A percentile compares a stretch with the other conserved stretches of the same genome.
Evolutionary conservation across 371 early-diverging fungal species (phyloP).

Genomic region (Saksenaea vasiformis): DNA sequence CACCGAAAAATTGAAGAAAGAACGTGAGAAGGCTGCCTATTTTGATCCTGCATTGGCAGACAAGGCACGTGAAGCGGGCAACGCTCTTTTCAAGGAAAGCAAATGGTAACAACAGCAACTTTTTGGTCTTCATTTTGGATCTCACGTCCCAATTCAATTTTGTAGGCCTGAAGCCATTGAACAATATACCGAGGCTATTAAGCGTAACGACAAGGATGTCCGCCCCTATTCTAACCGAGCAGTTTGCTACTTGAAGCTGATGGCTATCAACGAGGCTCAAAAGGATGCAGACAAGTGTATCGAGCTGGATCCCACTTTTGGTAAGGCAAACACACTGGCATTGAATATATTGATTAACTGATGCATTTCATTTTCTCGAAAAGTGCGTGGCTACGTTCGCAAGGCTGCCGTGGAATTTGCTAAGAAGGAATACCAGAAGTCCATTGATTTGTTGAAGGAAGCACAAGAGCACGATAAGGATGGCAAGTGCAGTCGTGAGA

Average conservation of each 20-base stretch:
- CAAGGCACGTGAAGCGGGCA: conserved; percentile 93
- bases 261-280: conserved; percentile 92
- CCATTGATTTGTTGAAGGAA: conserved; percentile 79
- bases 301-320: conserved; percentile 83
- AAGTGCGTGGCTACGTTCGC: conserved; percentile 94
- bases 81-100: conserved; percentile 88
- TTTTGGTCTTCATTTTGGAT: neutral
- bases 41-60: conserved; percentile 82
- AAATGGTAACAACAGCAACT: conserved; percentile 55
- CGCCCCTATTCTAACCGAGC: conserved; percentile 96
- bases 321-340: conserved; percentile 31
- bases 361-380: conserved; percentile 1
- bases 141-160: neutral
- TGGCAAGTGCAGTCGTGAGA: conserved; percentile 80
- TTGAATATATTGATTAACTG: neutral
- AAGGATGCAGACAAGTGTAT: conserved; percentile 95
- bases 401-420: conserved; percentile 92
- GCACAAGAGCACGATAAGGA: conserved; percentile 84
- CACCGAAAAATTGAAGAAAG: conserved; percentile 81
- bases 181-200: conserved; percentile 96
- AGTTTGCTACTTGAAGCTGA: conserved; percentile 93
- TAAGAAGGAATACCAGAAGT: conserved; percentile 86
- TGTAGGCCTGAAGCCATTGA: conserved; percentile 83
- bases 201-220: conserved; percentile 91
- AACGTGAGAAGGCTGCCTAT: conserved; percentile 85